Percentiles rank a stretch among this genome's conserved stretches.
Conservation (phyloP, 805 yeast genomes). For the Kuraishia molischiana region DNA sequence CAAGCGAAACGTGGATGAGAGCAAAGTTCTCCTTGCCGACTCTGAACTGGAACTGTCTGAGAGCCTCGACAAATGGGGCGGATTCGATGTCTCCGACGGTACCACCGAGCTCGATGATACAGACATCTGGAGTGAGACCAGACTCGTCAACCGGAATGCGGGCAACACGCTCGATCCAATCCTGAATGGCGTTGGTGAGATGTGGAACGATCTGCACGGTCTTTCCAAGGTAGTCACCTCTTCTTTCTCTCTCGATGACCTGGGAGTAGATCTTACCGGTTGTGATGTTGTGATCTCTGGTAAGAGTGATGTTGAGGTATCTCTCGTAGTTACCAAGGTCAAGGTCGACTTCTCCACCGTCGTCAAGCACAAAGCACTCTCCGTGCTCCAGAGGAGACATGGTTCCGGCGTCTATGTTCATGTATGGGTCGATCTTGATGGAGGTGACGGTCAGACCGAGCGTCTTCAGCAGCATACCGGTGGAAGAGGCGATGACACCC, state of each 20-base stretch:
- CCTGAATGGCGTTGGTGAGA: constrained; percentile 93
- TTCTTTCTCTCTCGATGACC: constrained; percentile 91
- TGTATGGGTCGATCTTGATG: constrained; percentile 96
- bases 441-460: constrained; percentile 93
- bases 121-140: constrained; percentile 86
- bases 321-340: constrained; percentile 98
- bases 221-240: constrained; percentile 95
- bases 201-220: constrained; percentile 99
- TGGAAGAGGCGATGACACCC: constrained; percentile 96
- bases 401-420: constrained; percentile 99
- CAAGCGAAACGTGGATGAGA: constrained; percentile 90
- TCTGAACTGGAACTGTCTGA: constrained; percentile 97
- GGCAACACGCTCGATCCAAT: constrained; percentile 94
- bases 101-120: constrained; percentile 97
- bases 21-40: constrained; percentile 94
- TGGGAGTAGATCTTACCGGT: constrained; percentile 95
- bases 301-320: constrained; percentile 86
- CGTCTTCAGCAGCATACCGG: constrained; percentile 91
- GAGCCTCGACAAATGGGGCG: constrained; percentile 98
- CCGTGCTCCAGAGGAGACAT: constrained; percentile 99
- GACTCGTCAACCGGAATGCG: constrained; percentile 85
- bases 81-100: constrained; percentile 99
- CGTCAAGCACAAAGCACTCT: constrained; percentile 94
- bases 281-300: constrained; percentile 92
- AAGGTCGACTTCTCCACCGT: constrained; percentile 98